Evolutionary conservation across 2,329 filamentous ascomycete species (phyloP).

Genomic region (Cladophialophora psammophila): DNA sequence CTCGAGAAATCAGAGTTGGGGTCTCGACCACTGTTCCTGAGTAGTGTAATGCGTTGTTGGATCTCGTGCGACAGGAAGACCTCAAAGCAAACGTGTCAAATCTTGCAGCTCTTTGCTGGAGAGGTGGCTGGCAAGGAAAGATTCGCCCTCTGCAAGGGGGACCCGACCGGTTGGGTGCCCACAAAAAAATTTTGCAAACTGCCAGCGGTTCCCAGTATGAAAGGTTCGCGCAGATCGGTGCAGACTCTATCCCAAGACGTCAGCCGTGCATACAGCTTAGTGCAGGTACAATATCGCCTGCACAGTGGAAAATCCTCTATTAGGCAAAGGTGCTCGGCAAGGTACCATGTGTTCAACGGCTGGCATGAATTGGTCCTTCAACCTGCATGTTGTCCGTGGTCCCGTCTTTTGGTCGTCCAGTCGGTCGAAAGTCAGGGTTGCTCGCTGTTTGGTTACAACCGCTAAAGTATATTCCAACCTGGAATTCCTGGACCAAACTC

Average conservation of each 20-base stretch:
- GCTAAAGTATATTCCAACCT: conserved; percentile 1
- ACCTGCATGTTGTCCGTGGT: conserved; percentile 10
- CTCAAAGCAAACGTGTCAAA: conserved; percentile 4
- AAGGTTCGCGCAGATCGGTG: conserved; percentile 28
- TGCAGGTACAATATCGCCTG: conserved; percentile 8
- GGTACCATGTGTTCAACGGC: conserved; percentile 13
- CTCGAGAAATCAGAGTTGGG: conserved; percentile 1
- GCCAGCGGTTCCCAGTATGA: conserved; percentile 27
- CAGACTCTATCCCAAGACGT: conserved; percentile 34
- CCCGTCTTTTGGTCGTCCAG: not conserved
- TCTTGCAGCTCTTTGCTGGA: not conserved
- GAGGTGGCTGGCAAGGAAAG: not conserved
- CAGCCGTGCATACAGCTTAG: conserved; percentile 16
- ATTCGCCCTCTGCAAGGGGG: conserved; percentile 5
- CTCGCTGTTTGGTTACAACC: not conserved
- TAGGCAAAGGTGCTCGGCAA: conserved; percentile 11
- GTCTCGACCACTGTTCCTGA: not conserved
- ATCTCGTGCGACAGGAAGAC: conserved; percentile 11
- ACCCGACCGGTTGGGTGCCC: conserved; percentile 11
- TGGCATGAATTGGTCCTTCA: not conserved
- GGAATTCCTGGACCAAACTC: not conserved
- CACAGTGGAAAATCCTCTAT: conserved; percentile 9
- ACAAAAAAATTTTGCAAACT: conserved; percentile 21
- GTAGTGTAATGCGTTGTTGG: conserved; percentile 2
- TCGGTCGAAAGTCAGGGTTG: not conserved